A percentile compares a stretch with the other conserved stretches of the same genome.
Evolutionary conservation across 129 eudicot species (phyloP).

Genomic region (Pseudognaphalium luteoalbum): DNA sequence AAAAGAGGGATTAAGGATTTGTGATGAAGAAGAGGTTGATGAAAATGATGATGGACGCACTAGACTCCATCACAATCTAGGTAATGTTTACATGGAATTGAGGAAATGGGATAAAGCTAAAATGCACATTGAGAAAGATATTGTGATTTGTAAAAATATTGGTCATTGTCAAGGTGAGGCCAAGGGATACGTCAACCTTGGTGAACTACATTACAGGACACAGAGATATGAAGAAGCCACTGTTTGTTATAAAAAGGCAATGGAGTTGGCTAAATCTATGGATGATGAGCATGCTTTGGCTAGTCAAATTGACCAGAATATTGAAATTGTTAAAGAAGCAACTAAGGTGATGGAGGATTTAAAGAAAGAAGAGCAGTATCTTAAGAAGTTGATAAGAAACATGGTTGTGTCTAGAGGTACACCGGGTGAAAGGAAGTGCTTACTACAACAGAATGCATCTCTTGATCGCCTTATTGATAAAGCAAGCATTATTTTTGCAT

Average conservation of each 20-base stretch:
- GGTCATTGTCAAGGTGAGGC: constrained; percentile 92
- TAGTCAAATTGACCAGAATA: constrained; percentile 58
- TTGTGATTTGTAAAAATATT: constrained; percentile 63
- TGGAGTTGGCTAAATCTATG: constrained; percentile 75
- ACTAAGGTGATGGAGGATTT: constrained; percentile 64
- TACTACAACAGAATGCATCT: constrained; percentile 59
- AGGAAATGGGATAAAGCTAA: constrained; percentile 78
- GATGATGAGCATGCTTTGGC: constrained; percentile 84
- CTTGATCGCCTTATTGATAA: constrained; percentile 75
- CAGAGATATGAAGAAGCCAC: constrained; percentile 73
- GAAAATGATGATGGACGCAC: constrained; percentile 76
- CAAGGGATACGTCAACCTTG: constrained; percentile 88
- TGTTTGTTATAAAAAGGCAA: constrained; percentile 73
- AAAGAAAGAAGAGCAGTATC: constrained; percentile 71
- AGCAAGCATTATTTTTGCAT: constrained; percentile 58
- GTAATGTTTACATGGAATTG: constrained; percentile 72
- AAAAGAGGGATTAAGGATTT: constrained; percentile 62
- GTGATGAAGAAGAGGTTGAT: constrained; percentile 86
- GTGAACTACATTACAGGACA: constrained; percentile 68
- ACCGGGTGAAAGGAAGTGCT: constrained; percentile 60
- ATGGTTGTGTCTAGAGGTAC: constrained; percentile 59
- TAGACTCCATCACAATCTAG: constrained; percentile 94
- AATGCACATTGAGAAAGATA: constrained; percentile 74
- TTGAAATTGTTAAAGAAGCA: constrained; percentile 58
- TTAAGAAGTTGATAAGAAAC: constrained; percentile 69